A percentile compares a stretch with the other conserved stretches of the same genome.
Conservation (phyloP, 441 rosid species). For the Flueggea neowawraea region DNA sequence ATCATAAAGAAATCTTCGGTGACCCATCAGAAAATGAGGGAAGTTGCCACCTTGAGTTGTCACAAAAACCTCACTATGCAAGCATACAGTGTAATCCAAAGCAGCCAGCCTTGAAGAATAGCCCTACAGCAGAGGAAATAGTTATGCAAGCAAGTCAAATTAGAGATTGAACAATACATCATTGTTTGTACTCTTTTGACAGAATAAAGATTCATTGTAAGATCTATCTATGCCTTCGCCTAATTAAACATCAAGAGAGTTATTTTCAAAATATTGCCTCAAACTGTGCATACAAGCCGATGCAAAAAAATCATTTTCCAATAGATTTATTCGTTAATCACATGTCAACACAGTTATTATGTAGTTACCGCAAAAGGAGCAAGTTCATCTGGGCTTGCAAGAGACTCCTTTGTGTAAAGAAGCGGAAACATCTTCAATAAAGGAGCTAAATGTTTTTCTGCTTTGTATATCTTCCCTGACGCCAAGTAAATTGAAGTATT, state of each 20-base stretch:
- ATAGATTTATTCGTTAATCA: neutral
- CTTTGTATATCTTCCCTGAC: constrained; percentile 73
- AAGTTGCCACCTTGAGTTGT: constrained; percentile 97
- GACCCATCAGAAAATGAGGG: constrained; percentile 97
- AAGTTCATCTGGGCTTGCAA: constrained; percentile 82
- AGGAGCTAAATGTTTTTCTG: constrained; percentile 68
- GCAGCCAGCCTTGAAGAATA: constrained; percentile 96
- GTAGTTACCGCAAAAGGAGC: constrained; percentile 69
- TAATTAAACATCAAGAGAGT: no score
- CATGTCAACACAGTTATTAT: neutral
- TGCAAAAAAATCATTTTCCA: neutral
- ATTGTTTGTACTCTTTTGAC: neutral
- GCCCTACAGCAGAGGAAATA: constrained; percentile 39
- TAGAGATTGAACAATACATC: neutral
- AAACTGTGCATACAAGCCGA: neutral
- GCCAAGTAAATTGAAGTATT: constrained; percentile 83
- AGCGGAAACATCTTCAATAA: constrained; percentile 81
- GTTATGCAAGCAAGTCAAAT: constrained; percentile 4
- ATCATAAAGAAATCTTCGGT: constrained; percentile 73
- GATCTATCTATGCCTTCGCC: no score
- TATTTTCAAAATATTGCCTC: no score
- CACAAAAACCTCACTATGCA: constrained; percentile 85
- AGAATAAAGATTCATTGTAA: no score
- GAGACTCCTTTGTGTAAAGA: constrained; percentile 80
- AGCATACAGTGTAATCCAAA: constrained; percentile 82